phyloP scores from a whole-genome alignment of 441 rosid genomes.

The Pelargonium citronellum region DNA sequence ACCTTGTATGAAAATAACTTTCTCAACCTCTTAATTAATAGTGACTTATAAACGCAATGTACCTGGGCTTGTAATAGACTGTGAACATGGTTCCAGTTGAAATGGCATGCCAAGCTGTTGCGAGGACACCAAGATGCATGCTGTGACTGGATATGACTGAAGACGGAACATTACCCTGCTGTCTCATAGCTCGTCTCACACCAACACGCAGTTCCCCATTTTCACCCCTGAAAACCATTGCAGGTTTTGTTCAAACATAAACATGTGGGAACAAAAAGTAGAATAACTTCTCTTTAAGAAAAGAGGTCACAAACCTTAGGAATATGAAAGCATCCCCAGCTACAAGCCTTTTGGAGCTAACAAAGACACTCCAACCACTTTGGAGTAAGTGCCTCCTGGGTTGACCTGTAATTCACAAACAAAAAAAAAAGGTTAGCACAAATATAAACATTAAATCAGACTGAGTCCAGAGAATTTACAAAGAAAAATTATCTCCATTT shows the following conservation, averaged over 20 bases:
- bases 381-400: conserved; percentile 96
- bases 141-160: conserved; percentile 88
- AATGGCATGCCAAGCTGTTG: conserved; percentile 95
- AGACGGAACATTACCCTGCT: conserved; percentile 82
- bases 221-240: conserved; percentile 54
- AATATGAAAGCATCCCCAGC: conserved; percentile 99
- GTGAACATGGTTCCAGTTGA: conserved; percentile 85
- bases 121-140: conserved; percentile 98
- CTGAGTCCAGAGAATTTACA: neutral
- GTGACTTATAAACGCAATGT: neutral
- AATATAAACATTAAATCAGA: neutral
- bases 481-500: neutral
- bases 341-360: conserved; percentile 89
- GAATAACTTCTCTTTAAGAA: neutral
- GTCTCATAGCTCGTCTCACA: conserved; percentile 96
- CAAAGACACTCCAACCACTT: conserved; percentile 98
- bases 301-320: conserved; percentile 49
- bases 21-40: neutral
- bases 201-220: conserved; percentile 94
- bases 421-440: neutral
- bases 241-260: neutral
- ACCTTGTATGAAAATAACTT: neutral
- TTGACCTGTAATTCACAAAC: conserved; percentile 53
- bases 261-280: neutral
- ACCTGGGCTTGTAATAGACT: conserved; percentile 97